Percentiles rank a stretch among this genome's conserved stretches.
phyloP scores from a whole-genome alignment of 2,329 filamentous ascomycete species.

The Ceratocystis ficicola region DNA sequence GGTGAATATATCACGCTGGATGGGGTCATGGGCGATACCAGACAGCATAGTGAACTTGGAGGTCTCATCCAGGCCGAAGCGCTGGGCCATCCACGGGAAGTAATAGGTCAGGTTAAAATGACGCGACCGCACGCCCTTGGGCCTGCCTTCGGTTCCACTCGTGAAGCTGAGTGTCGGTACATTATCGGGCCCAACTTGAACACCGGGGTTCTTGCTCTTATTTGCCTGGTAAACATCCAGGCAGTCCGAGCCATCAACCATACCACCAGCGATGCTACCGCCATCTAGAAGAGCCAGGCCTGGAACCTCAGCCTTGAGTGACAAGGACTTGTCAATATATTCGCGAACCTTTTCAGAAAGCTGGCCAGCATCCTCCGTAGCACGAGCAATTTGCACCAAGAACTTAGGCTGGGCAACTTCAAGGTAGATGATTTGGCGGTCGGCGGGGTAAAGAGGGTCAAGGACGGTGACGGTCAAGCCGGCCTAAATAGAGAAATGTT shows the following conservation, averaged over 20 bases:
- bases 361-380: slow-evolving; percentile 48
- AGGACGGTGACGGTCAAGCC: slow-evolving; percentile 55
- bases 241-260: slow-evolving; percentile 52
- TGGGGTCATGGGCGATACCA: slow-evolving; percentile 62
- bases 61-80: slow-evolving; percentile 59
- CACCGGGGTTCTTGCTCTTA: slow-evolving; percentile 47
- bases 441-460: slow-evolving; percentile 69
- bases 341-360: slow-evolving; percentile 38
- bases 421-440: slow-evolving; percentile 46
- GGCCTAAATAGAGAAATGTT: slow-evolving; percentile 28
- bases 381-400: slow-evolving; percentile 60
- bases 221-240: slow-evolving; percentile 44
- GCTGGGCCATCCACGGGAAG: slow-evolving; percentile 85
- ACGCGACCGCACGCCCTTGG: slow-evolving; percentile 76
- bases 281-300: slow-evolving; percentile 59
- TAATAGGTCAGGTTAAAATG: slow-evolving; percentile 81
- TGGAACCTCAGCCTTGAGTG: slow-evolving; percentile 62
- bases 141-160: slow-evolving; percentile 61
- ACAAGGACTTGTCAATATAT: slow-evolving; percentile 62
- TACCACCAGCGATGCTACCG: slow-evolving; percentile 59
- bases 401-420: slow-evolving; percentile 65
- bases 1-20: slow-evolving; percentile 65
- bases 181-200: slow-evolving; percentile 77
- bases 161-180: slow-evolving; percentile 65
- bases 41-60: slow-evolving; percentile 72